Evolutionary conservation across 2,329 filamentous ascomycete species (phyloP).

Genomic region (Zymoseptoria tritici): DNA sequence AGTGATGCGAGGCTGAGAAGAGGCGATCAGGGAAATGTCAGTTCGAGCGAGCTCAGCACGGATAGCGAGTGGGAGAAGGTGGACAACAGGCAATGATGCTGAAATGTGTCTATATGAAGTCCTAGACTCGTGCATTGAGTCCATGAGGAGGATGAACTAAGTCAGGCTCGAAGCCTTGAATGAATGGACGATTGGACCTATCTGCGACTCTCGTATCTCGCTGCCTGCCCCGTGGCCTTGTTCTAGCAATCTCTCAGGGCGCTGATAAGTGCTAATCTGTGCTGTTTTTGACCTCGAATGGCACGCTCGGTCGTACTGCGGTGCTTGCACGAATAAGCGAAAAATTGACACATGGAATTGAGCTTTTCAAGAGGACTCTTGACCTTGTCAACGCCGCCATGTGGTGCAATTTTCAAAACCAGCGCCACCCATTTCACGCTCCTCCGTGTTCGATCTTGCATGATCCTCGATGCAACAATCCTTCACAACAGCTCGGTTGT

Average conservation of each 20-base stretch:
- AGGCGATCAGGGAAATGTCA: constrained; percentile 17
- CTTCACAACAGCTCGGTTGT: not conserved
- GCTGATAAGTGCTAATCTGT: too few species aligned
- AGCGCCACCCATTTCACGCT: not conserved
- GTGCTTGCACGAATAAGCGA: not conserved
- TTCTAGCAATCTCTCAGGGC: too few species aligned
- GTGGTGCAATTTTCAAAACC: not conserved
- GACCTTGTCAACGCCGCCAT: not conserved
- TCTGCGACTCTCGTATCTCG: too few species aligned
- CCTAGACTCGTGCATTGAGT: too few species aligned
- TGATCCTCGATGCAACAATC: not conserved
- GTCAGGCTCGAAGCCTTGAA: not conserved
- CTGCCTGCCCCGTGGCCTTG: too few species aligned
- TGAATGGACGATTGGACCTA: not conserved
- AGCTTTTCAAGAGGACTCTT: not conserved
- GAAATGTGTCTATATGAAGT: too few species aligned
- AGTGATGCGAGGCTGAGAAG: constrained; percentile 17
- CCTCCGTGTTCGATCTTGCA: not conserved
- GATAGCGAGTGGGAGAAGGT: constrained; percentile 99
- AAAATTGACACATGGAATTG: not conserved
- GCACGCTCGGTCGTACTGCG: too few species aligned
- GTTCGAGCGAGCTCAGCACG: constrained; percentile 48
- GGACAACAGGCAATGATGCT: constrained; percentile 57
- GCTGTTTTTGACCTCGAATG: too few species aligned
- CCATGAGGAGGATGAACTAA: too few species aligned